Conservation (phyloP, 2,329 filamentous ascomycete species). For the Alternaria rosae region DNA sequence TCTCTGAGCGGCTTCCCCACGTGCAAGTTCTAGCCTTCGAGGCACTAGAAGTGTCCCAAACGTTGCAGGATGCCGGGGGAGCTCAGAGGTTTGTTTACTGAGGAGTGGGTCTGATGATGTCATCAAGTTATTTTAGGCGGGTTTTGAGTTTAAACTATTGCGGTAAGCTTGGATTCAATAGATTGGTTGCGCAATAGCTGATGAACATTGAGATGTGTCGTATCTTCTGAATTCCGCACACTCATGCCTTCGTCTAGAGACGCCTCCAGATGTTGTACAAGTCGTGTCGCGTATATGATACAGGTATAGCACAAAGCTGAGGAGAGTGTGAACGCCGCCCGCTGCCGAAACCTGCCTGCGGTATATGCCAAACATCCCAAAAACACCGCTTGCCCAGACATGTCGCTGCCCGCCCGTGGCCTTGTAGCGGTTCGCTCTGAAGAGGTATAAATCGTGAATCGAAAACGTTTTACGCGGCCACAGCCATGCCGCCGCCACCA, state of each 20-base stretch:
- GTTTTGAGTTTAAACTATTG: constrained; percentile 3
- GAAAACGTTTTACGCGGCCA: constrained; percentile 31
- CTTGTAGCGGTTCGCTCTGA: constrained; percentile 23
- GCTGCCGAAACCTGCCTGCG: constrained; percentile 34
- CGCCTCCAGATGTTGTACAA: constrained; percentile 40
- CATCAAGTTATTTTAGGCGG: constrained; percentile 3
- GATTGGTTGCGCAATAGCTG: background rate
- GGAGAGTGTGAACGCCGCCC: constrained; percentile 47
- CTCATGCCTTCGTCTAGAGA: constrained; percentile 24
- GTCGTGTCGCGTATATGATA: constrained; percentile 40
- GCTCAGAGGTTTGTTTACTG: background rate
- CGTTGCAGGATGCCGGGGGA: background rate
- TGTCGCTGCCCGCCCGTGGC: constrained; percentile 18
- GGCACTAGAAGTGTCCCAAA: background rate
- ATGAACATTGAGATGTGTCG: background rate
- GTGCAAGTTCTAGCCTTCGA: background rate
- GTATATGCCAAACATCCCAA: constrained; percentile 41
- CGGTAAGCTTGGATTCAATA: constrained; percentile 4
- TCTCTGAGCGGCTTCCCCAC: background rate
- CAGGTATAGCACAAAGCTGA: constrained; percentile 47
- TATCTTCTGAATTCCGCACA: constrained; percentile 11
- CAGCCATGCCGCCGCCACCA: constrained; percentile 28
- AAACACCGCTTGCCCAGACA: constrained; percentile 28
- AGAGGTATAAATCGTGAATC: constrained; percentile 17
- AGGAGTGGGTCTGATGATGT: constrained; percentile 11